phyloP scores from a whole-genome alignment of 2,329 filamentous ascomycete species.

The Dactylonectria estremocensis region DNA sequence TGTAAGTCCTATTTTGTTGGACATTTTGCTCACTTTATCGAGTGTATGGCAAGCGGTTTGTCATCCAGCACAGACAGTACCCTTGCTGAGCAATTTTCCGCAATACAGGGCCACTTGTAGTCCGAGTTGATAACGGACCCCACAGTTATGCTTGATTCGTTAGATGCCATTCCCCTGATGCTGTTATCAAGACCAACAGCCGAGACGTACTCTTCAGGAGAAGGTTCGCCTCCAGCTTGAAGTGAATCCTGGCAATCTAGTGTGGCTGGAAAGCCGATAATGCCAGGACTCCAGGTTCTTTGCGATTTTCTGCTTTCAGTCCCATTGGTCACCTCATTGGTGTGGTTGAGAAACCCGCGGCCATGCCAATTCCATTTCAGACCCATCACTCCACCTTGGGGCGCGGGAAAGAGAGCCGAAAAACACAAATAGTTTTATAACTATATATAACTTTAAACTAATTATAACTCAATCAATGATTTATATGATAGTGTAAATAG shows the following conservation, averaged over 20 bases:
- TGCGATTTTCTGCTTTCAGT: not conserved
- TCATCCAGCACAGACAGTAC: constrained; percentile 1
- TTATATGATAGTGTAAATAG: too few relatives aligned
- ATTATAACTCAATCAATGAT: too few relatives aligned
- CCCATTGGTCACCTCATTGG: not conserved
- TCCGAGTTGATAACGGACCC: not conserved
- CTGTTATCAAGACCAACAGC: not conserved
- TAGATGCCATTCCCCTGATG: not conserved
- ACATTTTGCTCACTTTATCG: not conserved
- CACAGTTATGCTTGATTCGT: not conserved
- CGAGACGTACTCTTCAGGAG: not conserved
- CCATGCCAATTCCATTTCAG: constrained; percentile 4
- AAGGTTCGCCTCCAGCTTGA: not conserved
- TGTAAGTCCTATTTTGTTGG: not conserved
- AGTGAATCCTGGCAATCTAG: not conserved
- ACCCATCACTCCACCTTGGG: not conserved
- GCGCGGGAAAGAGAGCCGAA: not conserved
- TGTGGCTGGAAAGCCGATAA: constrained; percentile 3
- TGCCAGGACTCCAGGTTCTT: not conserved
- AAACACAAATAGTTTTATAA: too few relatives aligned
- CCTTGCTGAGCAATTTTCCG: constrained; percentile 8
- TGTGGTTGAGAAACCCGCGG: constrained; percentile 1
- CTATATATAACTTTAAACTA: too few relatives aligned
- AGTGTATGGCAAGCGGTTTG: constrained; percentile 9
- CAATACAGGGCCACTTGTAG: constrained; percentile 7